Conservation (phyloP, 116 monocot genomes). For the Cymodocea nodosa region DNA sequence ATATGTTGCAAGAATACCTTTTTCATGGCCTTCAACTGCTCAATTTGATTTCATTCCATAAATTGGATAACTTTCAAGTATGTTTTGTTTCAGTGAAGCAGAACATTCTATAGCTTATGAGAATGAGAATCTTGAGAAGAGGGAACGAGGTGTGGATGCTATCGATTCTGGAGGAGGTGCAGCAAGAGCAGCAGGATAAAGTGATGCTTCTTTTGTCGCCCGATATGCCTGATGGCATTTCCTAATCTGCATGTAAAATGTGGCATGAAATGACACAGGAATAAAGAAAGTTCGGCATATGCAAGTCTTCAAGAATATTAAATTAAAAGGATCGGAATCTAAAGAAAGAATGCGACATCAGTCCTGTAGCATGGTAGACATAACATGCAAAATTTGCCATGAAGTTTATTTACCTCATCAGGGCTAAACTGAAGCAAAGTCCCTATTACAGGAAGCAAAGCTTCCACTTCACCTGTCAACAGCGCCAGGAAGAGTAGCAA, state of each 20-base stretch:
- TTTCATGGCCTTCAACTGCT: background rate
- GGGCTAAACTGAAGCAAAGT: slow-evolving; percentile 86
- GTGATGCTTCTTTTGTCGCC: slow-evolving; percentile 14
- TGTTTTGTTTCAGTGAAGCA: no score
- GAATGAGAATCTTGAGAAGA: slow-evolving; percentile 80
- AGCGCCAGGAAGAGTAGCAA: background rate
- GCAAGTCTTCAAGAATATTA: background rate
- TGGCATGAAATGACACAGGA: background rate
- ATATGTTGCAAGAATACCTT: no score
- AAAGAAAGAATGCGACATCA: no score
- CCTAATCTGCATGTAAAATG: slow-evolving; percentile 34
- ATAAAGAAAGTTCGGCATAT: background rate
- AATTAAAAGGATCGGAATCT: no score
- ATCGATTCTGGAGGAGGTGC: slow-evolving; percentile 16
- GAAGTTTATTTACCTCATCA: slow-evolving; percentile 63
- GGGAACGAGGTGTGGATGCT: slow-evolving; percentile 28
- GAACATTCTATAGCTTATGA: slow-evolving; percentile 5
- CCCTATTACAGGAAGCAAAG: slow-evolving; percentile 80
- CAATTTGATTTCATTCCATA: no score
- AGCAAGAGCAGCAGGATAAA: slow-evolving; percentile 35
- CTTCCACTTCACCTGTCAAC: slow-evolving; percentile 75
- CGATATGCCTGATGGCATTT: slow-evolving; percentile 76
- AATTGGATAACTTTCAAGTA: no score
- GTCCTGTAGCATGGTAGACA: no score
- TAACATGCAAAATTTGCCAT: no score